Conservation (phyloP, 768 basidiomycete species). For the Boletus edulis region DNA sequence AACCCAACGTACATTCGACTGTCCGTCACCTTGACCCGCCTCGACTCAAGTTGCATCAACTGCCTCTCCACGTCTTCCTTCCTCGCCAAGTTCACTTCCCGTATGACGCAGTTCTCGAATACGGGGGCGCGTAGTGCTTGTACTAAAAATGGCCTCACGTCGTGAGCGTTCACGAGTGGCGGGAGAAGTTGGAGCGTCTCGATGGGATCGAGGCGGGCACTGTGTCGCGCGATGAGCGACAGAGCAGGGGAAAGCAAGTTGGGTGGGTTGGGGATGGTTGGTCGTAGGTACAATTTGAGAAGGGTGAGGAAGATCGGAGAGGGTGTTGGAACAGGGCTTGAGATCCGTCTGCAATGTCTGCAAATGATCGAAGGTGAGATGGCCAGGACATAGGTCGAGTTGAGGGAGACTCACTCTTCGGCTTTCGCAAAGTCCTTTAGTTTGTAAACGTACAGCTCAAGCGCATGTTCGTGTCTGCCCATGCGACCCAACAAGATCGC, state of each 20-base stretch:
- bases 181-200: constrained; percentile 86
- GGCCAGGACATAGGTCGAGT: no score
- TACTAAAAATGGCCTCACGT: constrained; percentile 75
- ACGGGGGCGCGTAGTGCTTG: constrained; percentile 65
- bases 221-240: constrained; percentile 83
- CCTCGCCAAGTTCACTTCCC: constrained; percentile 69
- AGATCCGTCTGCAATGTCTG: constrained; percentile 89
- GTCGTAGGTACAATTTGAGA: constrained; percentile 84
- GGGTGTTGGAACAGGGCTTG: constrained; percentile 55
- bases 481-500: constrained; percentile 89
- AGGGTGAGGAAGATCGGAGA: constrained; percentile 77
- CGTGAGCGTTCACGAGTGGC: constrained; percentile 81
- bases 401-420: constrained; percentile 65
- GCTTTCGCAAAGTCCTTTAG: constrained; percentile 83
- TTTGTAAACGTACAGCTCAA: constrained; percentile 93
- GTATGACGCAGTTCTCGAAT: constrained; percentile 68
- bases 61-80: constrained; percentile 72
- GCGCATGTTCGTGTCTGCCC: constrained; percentile 88
- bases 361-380: not conserved
- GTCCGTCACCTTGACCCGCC: constrained; percentile 86
- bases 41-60: constrained; percentile 74
- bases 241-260: constrained; percentile 80
- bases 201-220: constrained; percentile 74
- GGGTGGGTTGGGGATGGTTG: constrained; percentile 47
- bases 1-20: constrained; percentile 74